Evolutionary conservation across 768 basidiomycete species (phyloP).

Genomic region (Agaricus bisporus): DNA sequence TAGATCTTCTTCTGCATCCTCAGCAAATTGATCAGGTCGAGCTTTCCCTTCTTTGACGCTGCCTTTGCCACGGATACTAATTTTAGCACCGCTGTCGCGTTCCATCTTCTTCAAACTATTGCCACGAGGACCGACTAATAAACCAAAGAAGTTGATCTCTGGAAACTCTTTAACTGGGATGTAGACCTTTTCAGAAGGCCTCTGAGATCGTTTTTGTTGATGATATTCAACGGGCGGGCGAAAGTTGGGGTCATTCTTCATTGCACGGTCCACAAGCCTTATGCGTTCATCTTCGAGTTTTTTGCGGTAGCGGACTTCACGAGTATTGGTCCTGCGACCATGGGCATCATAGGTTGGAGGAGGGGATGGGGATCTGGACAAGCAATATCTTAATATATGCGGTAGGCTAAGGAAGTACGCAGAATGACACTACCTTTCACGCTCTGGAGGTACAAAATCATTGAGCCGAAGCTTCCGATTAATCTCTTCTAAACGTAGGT

Average conservation of each 20-base stretch:
- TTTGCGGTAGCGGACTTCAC: constrained; percentile 97
- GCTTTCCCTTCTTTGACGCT: constrained; percentile 99
- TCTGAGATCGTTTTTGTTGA: constrained; percentile 87
- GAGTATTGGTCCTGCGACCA: constrained; percentile 96
- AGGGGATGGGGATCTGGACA: constrained; percentile 81
- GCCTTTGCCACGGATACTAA: constrained; percentile 96
- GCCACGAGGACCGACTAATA: constrained; percentile 96
- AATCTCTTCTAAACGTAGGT: constrained; percentile 94
- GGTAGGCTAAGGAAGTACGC: constrained; percentile 3
- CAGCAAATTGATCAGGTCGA: constrained; percentile 87
- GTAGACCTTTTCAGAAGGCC: constrained; percentile 97
- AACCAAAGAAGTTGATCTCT: constrained; percentile 99
- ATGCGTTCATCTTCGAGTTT: constrained; percentile 92
- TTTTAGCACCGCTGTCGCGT: constrained; percentile 94
- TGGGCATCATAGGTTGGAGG: constrained; percentile 97
- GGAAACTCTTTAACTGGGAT: constrained; percentile 99
- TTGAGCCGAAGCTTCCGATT: constrained; percentile 91
- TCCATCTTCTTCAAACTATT: constrained; percentile 99
- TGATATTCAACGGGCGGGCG: constrained; percentile 96
- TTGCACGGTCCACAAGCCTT: constrained; percentile 88
- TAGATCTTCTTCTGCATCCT: constrained; percentile 97
- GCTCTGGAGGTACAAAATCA: constrained; percentile 93
- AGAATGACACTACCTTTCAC: constrained; percentile 61
- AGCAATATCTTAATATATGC: constrained; percentile 21
- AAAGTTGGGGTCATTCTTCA: constrained; percentile 98